Conservation (phyloP, 805 yeast species). For the Candida corydali region DNA sequence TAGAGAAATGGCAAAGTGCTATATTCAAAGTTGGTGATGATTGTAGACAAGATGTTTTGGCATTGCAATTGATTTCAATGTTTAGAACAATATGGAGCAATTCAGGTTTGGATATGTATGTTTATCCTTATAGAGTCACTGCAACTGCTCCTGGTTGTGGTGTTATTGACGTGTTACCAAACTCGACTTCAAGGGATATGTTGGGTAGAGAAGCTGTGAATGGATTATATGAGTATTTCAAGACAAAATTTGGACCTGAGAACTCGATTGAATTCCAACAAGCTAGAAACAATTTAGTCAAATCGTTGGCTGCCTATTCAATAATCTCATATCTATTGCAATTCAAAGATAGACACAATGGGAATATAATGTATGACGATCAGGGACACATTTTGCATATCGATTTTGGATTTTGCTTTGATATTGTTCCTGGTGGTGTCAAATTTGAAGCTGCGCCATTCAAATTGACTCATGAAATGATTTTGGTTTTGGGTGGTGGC, state of each 20-base stretch:
- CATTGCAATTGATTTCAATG: constrained; percentile 84
- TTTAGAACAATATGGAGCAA: constrained; percentile 88
- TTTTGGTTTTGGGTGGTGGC: constrained; percentile 91
- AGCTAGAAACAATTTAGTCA: constrained; percentile 89
- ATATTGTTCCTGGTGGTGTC: constrained; percentile 98
- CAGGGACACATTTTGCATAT: constrained; percentile 94
- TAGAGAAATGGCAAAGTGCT: constrained; percentile 87
- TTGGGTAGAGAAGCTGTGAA: constrained; percentile 98
- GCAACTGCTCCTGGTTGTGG: constrained; percentile 99
- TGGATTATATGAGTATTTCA: constrained; percentile 89
- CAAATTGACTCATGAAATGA: constrained; percentile 94
- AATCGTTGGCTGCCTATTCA: constrained; percentile 92
- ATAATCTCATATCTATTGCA: constrained; percentile 86
- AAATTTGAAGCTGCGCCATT: constrained; percentile 98
- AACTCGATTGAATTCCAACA: constrained; percentile 82
- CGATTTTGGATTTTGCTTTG: constrained; percentile 98
- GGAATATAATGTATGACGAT: constrained; percentile 94
- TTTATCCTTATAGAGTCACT: constrained; percentile 91
- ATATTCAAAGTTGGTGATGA: constrained; percentile 99
- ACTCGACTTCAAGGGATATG: constrained; percentile 95
- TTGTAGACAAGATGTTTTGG: constrained; percentile 95
- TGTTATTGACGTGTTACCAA: constrained; percentile 95
- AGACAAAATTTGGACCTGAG: constrained; percentile 93
- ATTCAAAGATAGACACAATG: constrained; percentile 96
- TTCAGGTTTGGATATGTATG: constrained; percentile 84